phyloP scores from a whole-genome alignment of 345 rosid species.

The Mercurialis annua region DNA sequence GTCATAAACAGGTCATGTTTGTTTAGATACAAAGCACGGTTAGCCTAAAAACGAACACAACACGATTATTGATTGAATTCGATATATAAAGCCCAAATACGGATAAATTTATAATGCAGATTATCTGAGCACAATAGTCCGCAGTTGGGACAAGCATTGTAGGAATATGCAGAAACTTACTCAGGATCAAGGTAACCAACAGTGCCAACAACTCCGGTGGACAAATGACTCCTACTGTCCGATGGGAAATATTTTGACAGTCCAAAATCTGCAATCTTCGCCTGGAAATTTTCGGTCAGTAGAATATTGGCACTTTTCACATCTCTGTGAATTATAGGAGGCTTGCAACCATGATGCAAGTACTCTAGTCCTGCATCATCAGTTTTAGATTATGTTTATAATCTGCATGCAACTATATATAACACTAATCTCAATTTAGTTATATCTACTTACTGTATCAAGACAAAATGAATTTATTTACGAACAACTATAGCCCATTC shows the following conservation, averaged over 20 bases:
- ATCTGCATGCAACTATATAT: not conserved
- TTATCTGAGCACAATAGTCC: too few relatives aligned
- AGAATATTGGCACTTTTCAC: conserved; percentile 53
- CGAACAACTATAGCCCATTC: too few relatives aligned
- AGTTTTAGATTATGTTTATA: not conserved
- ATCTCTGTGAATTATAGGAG: conserved; percentile 56
- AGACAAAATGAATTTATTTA: too few relatives aligned
- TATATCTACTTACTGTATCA: too few relatives aligned
- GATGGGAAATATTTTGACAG: conserved; percentile 37
- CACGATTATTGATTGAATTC: too few relatives aligned
- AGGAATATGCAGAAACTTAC: conserved; percentile 27
- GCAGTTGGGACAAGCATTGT: too few relatives aligned
- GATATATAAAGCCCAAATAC: too few relatives aligned
- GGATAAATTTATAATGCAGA: too few relatives aligned
- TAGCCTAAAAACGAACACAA: too few relatives aligned
- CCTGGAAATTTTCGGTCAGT: conserved; percentile 41
- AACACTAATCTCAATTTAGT: not conserved
- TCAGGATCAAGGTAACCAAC: conserved; percentile 55
- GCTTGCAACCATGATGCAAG: conserved; percentile 55
- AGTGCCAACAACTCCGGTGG: conserved; percentile 43
- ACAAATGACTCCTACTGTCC: conserved; percentile 27
- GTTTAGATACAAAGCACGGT: too few relatives aligned
- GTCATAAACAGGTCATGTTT: too few relatives aligned
- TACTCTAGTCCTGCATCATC: conserved; percentile 46
- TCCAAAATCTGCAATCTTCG: conserved; percentile 66